Evolutionary conservation across 345 rosid genomes (phyloP).

Genomic region (Mallotus nudiflorus): DNA sequence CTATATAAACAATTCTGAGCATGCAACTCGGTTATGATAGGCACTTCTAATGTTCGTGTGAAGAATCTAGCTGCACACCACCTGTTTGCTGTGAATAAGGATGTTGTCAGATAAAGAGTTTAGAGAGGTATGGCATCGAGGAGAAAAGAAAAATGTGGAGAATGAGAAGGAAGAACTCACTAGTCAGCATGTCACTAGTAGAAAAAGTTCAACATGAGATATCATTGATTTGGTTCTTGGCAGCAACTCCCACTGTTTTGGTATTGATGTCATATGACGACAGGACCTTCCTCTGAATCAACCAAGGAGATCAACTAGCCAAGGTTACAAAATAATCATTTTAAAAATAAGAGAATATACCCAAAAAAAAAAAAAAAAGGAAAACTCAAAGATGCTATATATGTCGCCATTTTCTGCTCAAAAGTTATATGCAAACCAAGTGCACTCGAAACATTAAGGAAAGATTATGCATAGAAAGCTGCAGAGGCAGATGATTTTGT

Average conservation of each 20-base stretch:
- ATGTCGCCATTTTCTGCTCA: neutral
- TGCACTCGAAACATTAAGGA: neutral
- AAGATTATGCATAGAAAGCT: neutral
- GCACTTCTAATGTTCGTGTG: slow-evolving; percentile 5
- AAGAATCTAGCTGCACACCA: slow-evolving; percentile 10
- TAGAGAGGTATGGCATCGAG: neutral
- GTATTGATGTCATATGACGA: slow-evolving; percentile 45
- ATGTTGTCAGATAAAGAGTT: neutral
- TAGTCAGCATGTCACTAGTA: slow-evolving; percentile 22
- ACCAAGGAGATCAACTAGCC: slow-evolving; percentile 35
- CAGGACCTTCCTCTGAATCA: slow-evolving; percentile 49
- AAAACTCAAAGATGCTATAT: neutral
- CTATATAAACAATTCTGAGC: slow-evolving; percentile 15
- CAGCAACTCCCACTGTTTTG: slow-evolving; percentile 38
- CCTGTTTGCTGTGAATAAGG: neutral
- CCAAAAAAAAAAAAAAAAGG: too few species aligned
- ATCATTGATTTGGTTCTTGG: slow-evolving; percentile 42
- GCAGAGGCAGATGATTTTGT: neutral
- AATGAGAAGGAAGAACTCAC: neutral
- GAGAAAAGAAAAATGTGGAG: slow-evolving; percentile 13
- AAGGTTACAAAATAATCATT: slow-evolving; percentile 17
- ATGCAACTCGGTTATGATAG: slow-evolving; percentile 3
- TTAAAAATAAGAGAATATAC: neutral
- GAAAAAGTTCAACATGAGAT: slow-evolving; percentile 38
- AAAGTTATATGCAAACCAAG: neutral